phyloP scores from a whole-genome alignment of 2,329 filamentous ascomycete genomes.

The Calonectria pauciramosa region DNA sequence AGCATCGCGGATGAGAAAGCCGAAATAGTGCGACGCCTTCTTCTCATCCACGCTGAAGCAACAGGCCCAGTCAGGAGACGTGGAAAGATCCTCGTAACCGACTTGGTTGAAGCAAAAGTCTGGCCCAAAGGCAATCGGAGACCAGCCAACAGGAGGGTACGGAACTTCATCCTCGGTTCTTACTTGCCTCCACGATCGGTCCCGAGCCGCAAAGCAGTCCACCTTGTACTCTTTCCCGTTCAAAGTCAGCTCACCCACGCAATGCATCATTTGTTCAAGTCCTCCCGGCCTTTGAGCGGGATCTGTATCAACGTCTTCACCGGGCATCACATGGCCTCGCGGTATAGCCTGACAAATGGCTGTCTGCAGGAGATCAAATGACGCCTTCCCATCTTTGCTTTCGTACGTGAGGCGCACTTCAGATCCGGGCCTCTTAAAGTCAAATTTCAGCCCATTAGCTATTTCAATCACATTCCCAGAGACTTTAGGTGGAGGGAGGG shows the following conservation, averaged over 20 bases:
- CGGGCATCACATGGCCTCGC: background rate
- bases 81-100: background rate
- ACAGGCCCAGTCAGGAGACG: background rate
- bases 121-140: background rate
- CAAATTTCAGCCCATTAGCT: background rate
- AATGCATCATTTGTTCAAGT: background rate
- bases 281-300: background rate
- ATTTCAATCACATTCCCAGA: background rate
- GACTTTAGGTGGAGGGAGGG: background rate
- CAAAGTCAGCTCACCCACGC: background rate
- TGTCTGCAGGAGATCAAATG: background rate
- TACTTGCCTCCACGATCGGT: background rate
- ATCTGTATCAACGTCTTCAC: background rate
- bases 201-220: background rate
- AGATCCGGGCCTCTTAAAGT: background rate
- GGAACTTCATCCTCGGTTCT: background rate
- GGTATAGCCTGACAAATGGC: background rate
- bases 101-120: background rate
- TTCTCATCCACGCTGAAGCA: background rate
- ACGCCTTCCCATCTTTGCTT: background rate
- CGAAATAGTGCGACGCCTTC: background rate
- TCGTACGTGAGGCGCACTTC: background rate
- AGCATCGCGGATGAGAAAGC: background rate
- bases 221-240: background rate
- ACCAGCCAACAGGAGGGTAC: background rate